phyloP scores from a whole-genome alignment of 768 basidiomycete species.

The Inosperma sp. region DNA sequence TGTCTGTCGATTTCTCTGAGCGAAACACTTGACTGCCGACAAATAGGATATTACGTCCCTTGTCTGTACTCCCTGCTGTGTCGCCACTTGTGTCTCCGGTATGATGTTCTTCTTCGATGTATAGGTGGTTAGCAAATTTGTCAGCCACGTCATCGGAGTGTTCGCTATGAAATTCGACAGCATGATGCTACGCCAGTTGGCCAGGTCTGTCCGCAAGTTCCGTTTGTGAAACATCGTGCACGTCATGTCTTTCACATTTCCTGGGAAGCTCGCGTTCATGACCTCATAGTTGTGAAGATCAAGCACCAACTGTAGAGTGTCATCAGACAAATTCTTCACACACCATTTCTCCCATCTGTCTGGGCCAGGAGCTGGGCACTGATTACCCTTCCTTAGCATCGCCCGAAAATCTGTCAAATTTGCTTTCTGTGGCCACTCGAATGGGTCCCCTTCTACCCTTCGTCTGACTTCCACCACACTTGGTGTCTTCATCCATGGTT shows the following conservation, averaged over 20 bases:
- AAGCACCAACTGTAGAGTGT: slow-evolving; percentile 18
- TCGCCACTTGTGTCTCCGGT: too few relatives aligned
- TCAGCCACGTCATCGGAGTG: slow-evolving; percentile 24
- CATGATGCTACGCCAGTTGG: slow-evolving; percentile 24
- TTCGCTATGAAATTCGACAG: slow-evolving; percentile 21
- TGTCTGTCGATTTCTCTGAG: slow-evolving; percentile 14
- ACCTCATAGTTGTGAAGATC: slow-evolving; percentile 28
- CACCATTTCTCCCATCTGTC: slow-evolving; percentile 37
- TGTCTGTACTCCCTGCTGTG: slow-evolving; percentile 26
- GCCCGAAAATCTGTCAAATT: slow-evolving; percentile 17
- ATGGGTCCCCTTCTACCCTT: slow-evolving; percentile 15
- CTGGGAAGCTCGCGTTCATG: slow-evolving; percentile 22
- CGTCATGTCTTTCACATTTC: slow-evolving; percentile 20
- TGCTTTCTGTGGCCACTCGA: slow-evolving; percentile 21
- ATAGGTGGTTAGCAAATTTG: slow-evolving; percentile 15
- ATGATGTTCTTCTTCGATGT: too few relatives aligned
- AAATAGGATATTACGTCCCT: slow-evolving; percentile 24
- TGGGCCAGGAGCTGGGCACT: slow-evolving; percentile 26
- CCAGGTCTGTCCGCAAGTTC: too few relatives aligned
- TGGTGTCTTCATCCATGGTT: slow-evolving; percentile 24
- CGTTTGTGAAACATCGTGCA: slow-evolving; percentile 26
- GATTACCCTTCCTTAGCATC: slow-evolving; percentile 25
- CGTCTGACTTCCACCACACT: slow-evolving; percentile 14
- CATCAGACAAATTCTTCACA: slow-evolving; percentile 23
- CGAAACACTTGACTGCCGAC: slow-evolving; percentile 20